Evolutionary conservation across 805 yeast species (phyloP).

Genomic region (Wickerhamomyces hampshirensis): DNA sequence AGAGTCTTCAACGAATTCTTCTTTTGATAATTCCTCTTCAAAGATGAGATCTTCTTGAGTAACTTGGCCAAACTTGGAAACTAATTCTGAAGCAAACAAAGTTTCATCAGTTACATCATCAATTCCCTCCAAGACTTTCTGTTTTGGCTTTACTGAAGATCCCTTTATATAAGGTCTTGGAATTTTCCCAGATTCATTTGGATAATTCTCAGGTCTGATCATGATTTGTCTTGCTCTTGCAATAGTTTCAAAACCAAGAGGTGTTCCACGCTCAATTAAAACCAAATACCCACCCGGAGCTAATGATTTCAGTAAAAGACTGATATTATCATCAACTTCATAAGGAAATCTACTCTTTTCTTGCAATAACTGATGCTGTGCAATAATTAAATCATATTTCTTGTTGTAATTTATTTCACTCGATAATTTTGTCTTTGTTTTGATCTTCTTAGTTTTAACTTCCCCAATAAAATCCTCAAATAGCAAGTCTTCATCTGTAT

Average conservation of each 20-base stretch:
- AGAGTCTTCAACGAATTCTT: constrained; percentile 4
- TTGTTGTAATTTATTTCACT: constrained; percentile 42
- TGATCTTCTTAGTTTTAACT: constrained; percentile 53
- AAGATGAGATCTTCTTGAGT: constrained; percentile 41
- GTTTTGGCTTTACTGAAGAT: constrained; percentile 29
- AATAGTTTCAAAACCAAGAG: constrained; percentile 80
- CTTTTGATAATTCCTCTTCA: constrained; percentile 35
- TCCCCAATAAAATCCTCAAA: constrained; percentile 39
- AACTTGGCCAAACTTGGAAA: constrained; percentile 38
- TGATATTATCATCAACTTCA: constrained; percentile 66
- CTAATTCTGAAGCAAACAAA: constrained; percentile 29
- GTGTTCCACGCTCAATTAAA: constrained; percentile 82
- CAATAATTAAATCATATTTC: constrained; percentile 76
- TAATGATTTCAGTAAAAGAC: constrained; percentile 52
- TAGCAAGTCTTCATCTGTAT: constrained; percentile 19
- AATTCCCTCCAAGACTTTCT: constrained; percentile 14
- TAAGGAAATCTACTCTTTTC: constrained; percentile 58
- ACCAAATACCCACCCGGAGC: constrained; percentile 79
- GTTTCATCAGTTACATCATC: constrained; percentile 10
- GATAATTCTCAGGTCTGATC: constrained; percentile 75
- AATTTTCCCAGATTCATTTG: constrained; percentile 51
- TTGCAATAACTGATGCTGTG: constrained; percentile 70
- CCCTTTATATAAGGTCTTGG: constrained; percentile 67
- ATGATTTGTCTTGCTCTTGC: constrained; percentile 88
- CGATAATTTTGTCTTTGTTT: constrained; percentile 50